A percentile compares a stretch with the other conserved stretches of the same genome.
Evolutionary conservation across 352 stramenopile genomes (phyloP).

Genomic region (Phytophthora rubi): DNA sequence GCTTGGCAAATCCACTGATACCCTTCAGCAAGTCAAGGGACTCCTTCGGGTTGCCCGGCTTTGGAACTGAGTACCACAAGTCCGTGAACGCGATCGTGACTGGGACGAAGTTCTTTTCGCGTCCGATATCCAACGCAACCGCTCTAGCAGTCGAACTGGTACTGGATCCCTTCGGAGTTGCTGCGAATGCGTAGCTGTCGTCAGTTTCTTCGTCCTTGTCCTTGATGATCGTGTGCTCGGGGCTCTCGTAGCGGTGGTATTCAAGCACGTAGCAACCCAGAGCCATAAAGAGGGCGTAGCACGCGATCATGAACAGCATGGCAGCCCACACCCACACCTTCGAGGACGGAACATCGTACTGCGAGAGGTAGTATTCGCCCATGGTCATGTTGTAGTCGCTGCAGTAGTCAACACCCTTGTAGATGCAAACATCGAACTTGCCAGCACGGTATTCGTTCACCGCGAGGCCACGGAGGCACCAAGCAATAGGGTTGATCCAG

Average conservation of each 20-base stretch:
- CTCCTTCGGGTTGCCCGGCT: constrained; percentile 48
- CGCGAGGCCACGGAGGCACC: constrained; percentile 41
- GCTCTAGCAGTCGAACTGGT: constrained; percentile 9
- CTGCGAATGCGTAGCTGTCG: constrained; percentile 23
- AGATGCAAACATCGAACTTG: constrained; percentile 42
- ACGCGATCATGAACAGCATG: constrained; percentile 41
- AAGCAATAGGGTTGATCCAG: constrained; percentile 61
- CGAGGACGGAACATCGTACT: constrained; percentile 35
- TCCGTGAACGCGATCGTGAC: constrained; percentile 52
- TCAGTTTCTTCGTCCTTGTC: constrained; percentile 18
- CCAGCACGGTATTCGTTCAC: constrained; percentile 43
- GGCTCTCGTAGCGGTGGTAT: constrained; percentile 40
- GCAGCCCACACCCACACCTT: constrained; percentile 42
- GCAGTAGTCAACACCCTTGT: constrained; percentile 50
- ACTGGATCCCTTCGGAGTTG: constrained; percentile 22
- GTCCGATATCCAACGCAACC: constrained; percentile 25
- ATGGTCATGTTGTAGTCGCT: constrained; percentile 37
- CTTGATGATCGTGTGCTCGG: constrained; percentile 36
- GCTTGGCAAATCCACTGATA: constrained; percentile 19
- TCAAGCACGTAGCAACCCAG: constrained; percentile 34
- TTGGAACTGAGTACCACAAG: constrained; percentile 53
- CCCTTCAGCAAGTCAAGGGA: constrained; percentile 17
- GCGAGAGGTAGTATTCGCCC: constrained; percentile 48
- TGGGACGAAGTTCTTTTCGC: constrained; percentile 46
- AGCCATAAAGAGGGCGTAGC: constrained; percentile 38